Evolutionary conservation across 805 yeast genomes (phyloP), one percentile per base, ranked within the genome.

Genomic region (Yarrowia divulgata): DNA sequence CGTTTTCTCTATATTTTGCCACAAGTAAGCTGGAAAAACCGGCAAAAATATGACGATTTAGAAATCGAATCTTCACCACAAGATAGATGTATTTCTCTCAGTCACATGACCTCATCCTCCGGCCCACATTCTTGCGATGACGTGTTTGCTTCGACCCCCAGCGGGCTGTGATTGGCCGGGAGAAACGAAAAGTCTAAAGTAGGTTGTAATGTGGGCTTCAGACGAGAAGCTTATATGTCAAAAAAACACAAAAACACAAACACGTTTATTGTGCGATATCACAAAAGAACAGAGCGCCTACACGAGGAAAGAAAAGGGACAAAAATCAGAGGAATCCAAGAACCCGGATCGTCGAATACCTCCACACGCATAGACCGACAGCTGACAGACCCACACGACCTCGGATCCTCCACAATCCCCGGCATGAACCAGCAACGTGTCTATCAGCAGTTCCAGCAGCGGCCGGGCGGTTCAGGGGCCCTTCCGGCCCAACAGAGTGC

Each of bases 231-330:
- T 60, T 45, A 45, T 39, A 18, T 12, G 18, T 29, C 37, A 49
- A 60, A 60, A 60, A 43, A 60, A 43, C 37, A 58, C 37, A 58
- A 60, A 49, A 45, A 60, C 66, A 60, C 66, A 49, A 45, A 60
- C 66, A 60, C 66, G 66, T 60, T 60, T 43, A 42, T 57, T 57
- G 63, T 57, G 48, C 63, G 48, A 57, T 43, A 57, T 57, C 64
- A 57, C 64, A 34, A 45, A 45, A 60, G 45, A 34, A 60, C 23
- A 37, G 29, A 23, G 29, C 2, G 29, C 29, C 29, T 23, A 23
- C 29, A 23, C 29, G 29, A 23, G 29, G 29, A 23, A 23, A 23
- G 29, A 23, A 23, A 23, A 23, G 29, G 29, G 29, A 23, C 29
- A 23, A 23, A 23, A 23, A 23, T 23, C 29, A 23, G 29, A 23